Base-by-base conservation (phyloP, 495 filamentous ascomycete species). In the Glutinoglossum americanum region DNA sequence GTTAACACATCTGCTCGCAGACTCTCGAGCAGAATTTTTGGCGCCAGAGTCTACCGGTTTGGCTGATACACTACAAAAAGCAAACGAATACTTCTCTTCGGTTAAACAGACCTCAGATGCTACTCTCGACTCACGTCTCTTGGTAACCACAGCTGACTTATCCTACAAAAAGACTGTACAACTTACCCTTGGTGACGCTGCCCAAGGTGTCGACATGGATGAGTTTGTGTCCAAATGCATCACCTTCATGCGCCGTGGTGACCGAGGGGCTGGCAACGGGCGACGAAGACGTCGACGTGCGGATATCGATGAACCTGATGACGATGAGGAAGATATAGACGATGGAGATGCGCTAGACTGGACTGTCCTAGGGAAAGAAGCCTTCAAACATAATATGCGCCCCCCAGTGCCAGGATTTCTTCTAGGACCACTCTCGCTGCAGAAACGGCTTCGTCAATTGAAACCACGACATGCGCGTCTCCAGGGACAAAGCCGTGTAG, bases 81-180 rank as follows among this genome's bases (percentile, higher is more conserved):
- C 83, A 1, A 83, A 96, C 64, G 60, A 71, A 2, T 67, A 81
- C 10, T 83, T 81, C 63, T 67, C 67, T 28, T 71, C 78, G 35
- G 87, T 97, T 54, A 92, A 86, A 61, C 89, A 96, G 64, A 93
- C 92, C 1, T 78, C 78, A n/a, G 93, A 99, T 66, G 92, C 92
- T 1, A 87, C 82, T 2, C 81, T 94, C 58, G 92, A 99, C 64
- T 85, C 90, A 0, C 81, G 86, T 45, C 73, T 92, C 41, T 73
- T 97, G 10, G 85, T 95, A 11, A 77, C 73, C 35, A 79, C 82
- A 0, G 81, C 85, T 21, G 92, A 97, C 60, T 69, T 89, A 1
- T 80, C 83, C 0, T 80, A 82, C 58, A 84, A 85, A 57, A 87
- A 84, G 62, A 79, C 81, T 0, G 70, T 80, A 28, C 78, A 83